These are phyloP conservation scores for Phytophthora brassicae DNA, from an alignment of 352 stramenopile species.

Conservation along the genomic window DNA sequence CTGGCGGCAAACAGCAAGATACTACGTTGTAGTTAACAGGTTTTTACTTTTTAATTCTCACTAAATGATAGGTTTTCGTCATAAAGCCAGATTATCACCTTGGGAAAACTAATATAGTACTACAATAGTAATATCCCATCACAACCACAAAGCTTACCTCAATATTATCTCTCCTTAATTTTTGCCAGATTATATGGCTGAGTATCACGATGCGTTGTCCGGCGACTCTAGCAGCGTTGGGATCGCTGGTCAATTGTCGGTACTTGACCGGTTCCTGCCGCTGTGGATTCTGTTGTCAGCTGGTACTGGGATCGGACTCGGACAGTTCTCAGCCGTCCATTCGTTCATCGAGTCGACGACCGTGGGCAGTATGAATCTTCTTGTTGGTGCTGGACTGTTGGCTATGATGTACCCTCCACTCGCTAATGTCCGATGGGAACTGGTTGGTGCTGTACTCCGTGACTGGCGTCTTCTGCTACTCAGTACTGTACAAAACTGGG, in stretches of 20 bases:
- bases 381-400: slow-evolving; percentile 54
- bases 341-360: slow-evolving; percentile 52
- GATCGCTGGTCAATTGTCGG: slow-evolving; percentile 33
- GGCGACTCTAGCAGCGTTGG: not conserved
- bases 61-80: too few relatives aligned
- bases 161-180: too few relatives aligned
- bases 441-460: slow-evolving; percentile 41
- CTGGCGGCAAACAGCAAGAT: slow-evolving; percentile 4
- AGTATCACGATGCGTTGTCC: not conserved
- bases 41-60: too few relatives aligned
- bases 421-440: slow-evolving; percentile 54
- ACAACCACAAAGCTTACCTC: too few relatives aligned
- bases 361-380: slow-evolving; percentile 46
- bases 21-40: too few relatives aligned
- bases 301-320: slow-evolving; percentile 39
- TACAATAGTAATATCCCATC: too few relatives aligned
- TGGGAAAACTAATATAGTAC: too few relatives aligned
- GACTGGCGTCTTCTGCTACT: slow-evolving; percentile 55
- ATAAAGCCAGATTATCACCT: too few relatives aligned
- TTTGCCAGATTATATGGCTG: too few relatives aligned
- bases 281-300: slow-evolving; percentile 64
- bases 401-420: slow-evolving; percentile 71
- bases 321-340: slow-evolving; percentile 42
- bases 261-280: slow-evolving; percentile 58
- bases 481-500: slow-evolving; percentile 65